Conservation (phyloP, 2,329 filamentous ascomycete genomes). For the Colletotrichum spinosum region DNA sequence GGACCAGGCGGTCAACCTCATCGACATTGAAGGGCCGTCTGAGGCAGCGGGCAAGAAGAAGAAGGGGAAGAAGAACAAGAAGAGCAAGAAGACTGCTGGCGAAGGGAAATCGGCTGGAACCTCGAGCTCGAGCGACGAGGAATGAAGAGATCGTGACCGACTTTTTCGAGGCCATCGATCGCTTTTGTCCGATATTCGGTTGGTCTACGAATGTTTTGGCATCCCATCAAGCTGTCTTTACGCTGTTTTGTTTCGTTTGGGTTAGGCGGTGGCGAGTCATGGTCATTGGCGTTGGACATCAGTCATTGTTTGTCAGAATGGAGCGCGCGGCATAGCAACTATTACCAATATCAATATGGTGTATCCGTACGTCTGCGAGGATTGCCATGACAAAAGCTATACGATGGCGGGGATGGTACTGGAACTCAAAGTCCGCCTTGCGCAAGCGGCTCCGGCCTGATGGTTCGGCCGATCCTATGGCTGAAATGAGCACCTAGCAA, state of each 20-base stretch:
- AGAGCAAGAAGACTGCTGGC: slow-evolving; percentile 25
- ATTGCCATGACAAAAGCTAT: no score
- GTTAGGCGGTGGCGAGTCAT: slow-evolving; percentile 10
- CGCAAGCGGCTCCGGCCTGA: slow-evolving; percentile 23
- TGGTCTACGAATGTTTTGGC: neutral
- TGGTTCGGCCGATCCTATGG: slow-evolving; percentile 10
- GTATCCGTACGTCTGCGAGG: no score
- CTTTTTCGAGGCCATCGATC: neutral
- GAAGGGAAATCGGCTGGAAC: neutral
- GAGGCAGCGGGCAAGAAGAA: slow-evolving; percentile 5
- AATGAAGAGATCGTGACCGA: slow-evolving; percentile 19
- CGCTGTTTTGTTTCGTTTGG: neutral
- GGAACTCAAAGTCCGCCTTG: neutral
- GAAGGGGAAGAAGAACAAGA: slow-evolving; percentile 20
- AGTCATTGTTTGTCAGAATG: slow-evolving; percentile 18
- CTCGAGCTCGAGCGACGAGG: slow-evolving; percentile 30
- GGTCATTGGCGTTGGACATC: slow-evolving; percentile 11
- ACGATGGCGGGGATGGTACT: no score
- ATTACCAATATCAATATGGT: slow-evolving; percentile 11
- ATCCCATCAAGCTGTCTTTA: neutral
- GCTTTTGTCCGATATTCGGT: neutral
- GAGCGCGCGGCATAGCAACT: neutral
- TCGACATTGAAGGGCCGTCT: slow-evolving; percentile 15
- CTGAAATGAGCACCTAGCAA: neutral
- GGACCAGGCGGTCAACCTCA: slow-evolving; percentile 16